Base-by-base conservation (phyloP, 2,329 filamentous ascomycete species). In the Cladobotryum mycophilum region DNA sequence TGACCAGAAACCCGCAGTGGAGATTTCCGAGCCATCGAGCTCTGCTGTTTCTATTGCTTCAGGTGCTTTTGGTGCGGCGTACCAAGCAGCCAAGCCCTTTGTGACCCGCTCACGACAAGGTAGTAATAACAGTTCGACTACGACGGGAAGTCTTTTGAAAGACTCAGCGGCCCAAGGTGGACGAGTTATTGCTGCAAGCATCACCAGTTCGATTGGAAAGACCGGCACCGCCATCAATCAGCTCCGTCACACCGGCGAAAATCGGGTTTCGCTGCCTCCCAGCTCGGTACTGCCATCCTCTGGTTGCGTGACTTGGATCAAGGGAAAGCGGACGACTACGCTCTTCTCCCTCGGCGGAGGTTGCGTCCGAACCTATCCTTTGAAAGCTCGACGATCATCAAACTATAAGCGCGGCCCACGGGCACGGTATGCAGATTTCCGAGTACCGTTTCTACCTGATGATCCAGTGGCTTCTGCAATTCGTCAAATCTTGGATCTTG, bases 211-310 rank as follows among this genome's bases (percentile, higher is more conserved):
- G 4, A 78, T 89, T 25, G 85, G 83, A 38, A 86, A 85, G 63
- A 86, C 85, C n/a, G 85, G 84, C 51, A 82, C 77, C 13, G 79
- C 79, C 41, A 82, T 86, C 64, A 85, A 76, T 57, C 81, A 86
- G 57, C 78, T 90, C 52, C 82, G 86, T 43, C 86, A 89, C 59
- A 86, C 81, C 0, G 84, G 84, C 11, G 86, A 89, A 63, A 89
- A 88, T 65, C 81, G 88, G 55, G 78, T 90, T 40, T 80, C 85
- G 42, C 72, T 89, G 30, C 86, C 86, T 11, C 69, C 72, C 11
- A 76, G 79, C 43, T 65, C 74, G n/a, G 65, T 67, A 22, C 70
- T 74, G 13, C 80, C 82, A 2, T 76, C 76, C 2, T 72, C 77
- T 7, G 74, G 77, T 3, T 88, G 84, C 59, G 78, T 87, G 3